Evolutionary conservation across 78 protist species (phyloP).

Genomic region (Dictyostelium purpureum): DNA sequence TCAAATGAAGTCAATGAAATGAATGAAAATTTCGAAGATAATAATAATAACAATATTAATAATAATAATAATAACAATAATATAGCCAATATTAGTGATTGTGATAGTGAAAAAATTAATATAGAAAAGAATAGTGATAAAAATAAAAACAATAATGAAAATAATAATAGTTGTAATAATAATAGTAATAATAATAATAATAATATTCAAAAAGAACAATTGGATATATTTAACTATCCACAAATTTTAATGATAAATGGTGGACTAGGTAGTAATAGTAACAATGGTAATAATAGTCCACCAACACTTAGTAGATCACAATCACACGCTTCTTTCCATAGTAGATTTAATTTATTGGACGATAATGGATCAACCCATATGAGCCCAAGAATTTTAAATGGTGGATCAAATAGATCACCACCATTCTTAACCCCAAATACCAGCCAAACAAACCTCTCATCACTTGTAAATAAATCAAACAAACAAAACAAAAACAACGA

Average conservation of each 20-base stretch:
- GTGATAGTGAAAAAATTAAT: too few species aligned
- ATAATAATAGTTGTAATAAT: not conserved
- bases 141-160: too few species aligned
- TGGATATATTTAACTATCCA: not conserved
- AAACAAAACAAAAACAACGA: not conserved
- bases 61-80: too few species aligned
- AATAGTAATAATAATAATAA: not conserved
- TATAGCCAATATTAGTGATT: too few species aligned
- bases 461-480: not conserved
- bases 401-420: not conserved
- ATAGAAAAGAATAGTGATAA: too few species aligned
- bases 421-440: constrained; percentile 11
- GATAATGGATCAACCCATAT: not conserved
- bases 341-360: not conserved
- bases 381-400: not conserved
- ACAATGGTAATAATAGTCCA: not conserved
- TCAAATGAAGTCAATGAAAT: too few species aligned
- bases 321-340: constrained; percentile 37
- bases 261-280: not conserved
- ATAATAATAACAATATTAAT: too few species aligned
- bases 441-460: not conserved
- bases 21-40: too few species aligned
- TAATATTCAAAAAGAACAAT: not conserved
- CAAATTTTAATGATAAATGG: not conserved
- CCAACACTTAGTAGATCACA: constrained; percentile 39